phyloP scores from a whole-genome alignment of 2,329 filamentous ascomycete species.

The Zasmidium angulare region DNA sequence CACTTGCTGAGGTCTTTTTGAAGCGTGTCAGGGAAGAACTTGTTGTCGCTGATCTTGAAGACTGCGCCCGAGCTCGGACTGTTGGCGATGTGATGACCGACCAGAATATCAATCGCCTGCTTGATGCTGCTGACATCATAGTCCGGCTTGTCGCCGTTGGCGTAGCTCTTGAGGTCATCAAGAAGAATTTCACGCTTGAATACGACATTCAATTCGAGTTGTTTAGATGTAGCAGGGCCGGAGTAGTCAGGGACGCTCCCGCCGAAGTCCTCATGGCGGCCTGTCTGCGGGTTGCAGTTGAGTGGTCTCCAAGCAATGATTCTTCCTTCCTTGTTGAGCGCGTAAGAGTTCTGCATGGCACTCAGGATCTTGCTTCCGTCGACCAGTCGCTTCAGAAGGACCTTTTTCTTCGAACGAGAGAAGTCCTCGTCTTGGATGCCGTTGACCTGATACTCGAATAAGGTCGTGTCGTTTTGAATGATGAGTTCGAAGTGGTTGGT shows the following conservation, averaged over 20 bases:
- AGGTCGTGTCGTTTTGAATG: background rate
- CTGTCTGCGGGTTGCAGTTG: background rate
- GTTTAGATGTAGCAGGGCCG: background rate
- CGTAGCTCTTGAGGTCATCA: constrained; percentile 4
- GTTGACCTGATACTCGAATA: constrained; percentile 21
- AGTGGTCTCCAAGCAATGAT: constrained; percentile 14
- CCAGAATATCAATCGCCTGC: background rate
- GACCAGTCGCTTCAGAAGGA: constrained; percentile 12
- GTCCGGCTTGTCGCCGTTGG: constrained; percentile 2
- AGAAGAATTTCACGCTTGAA: constrained; percentile 1
- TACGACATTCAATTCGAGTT: background rate
- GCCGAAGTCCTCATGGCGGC: too few species aligned
- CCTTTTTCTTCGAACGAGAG: constrained; percentile 11
- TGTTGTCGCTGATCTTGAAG: constrained; percentile 17
- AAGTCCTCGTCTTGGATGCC: background rate
- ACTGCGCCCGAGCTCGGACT: background rate
- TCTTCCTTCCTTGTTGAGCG: constrained; percentile 16
- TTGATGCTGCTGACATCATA: constrained; percentile 6
- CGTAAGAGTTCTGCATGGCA: constrained; percentile 4
- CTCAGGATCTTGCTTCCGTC: constrained; percentile 7
- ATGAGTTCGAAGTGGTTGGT: constrained; percentile 21
- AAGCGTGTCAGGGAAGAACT: constrained; percentile 18
- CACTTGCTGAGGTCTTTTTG: background rate
- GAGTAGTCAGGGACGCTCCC: background rate
- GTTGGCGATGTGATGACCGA: constrained; percentile 18